Evolutionary conservation across 768 basidiomycete species (phyloP), one percentile per base, ranked within the genome.

Genomic region (Auricularia cornea): DNA sequence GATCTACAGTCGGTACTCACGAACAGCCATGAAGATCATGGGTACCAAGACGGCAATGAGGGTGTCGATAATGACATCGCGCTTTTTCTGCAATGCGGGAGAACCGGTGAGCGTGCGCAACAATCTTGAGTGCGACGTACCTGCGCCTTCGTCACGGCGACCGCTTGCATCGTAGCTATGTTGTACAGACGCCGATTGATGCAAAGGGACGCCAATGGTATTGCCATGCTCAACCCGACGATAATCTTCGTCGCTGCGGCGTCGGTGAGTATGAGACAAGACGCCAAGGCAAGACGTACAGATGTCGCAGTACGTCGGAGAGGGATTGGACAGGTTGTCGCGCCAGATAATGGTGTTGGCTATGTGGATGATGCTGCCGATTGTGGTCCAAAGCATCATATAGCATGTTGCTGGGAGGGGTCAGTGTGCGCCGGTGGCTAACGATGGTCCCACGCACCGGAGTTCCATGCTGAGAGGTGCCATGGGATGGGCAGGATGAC

Each of bases 401-500:
- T 60, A 60, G 40, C 33, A 44, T 14, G 59, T 33, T 20, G 33
- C 59, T 57, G 30, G 26, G 10, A 5, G 38, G 20, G 6, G 44
- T 48, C 16, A 59, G 33, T n/a, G 29, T 18, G 76, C 77, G 8
- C 83, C 60, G 1, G 80, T 83, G 6, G 91, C 76, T 83, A 18
- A 87, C 44, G 84, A 73, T n/a, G n/a, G n/a, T n/a, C n/a, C 65
- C 89, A 84, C 14, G 90, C 90, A 29, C 88, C 89, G 11, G 84
- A 80, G 70, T 90, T 88, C 82, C 84, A 85, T 31, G 86, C 85
- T 77, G 87, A 80, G 48, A 86, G 75, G 71, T 92, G 89, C 83
- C 85, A 87, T 12, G 84, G 83, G 26, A 87, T 75, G 3, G 89
- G 87, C 38, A 89, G 81, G 57, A 78, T 69, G 44, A 79, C 81